Conservation (phyloP, 495 filamentous ascomycete genomes). For the Podospora pseudopauciseta region DNA sequence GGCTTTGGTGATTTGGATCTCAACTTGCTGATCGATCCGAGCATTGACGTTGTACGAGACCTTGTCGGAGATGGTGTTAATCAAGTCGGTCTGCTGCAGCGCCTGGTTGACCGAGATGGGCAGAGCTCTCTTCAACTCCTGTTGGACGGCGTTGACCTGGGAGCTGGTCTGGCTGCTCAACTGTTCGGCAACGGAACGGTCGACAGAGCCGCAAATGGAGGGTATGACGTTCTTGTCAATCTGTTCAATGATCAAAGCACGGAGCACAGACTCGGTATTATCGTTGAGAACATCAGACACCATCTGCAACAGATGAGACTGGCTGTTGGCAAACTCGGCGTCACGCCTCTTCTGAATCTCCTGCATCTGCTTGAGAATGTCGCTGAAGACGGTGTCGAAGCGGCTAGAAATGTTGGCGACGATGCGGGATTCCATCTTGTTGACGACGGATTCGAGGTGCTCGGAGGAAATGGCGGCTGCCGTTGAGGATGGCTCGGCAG, state of each 20-base stretch:
- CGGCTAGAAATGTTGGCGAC: constrained; percentile 41
- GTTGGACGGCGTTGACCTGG: constrained; percentile 53
- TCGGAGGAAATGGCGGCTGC: constrained; percentile 26
- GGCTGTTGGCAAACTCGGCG: constrained; percentile 34
- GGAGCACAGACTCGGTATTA: constrained; percentile 79
- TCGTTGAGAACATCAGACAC: constrained; percentile 84
- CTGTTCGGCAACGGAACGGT: constrained; percentile 46
- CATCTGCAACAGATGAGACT: constrained; percentile 64
- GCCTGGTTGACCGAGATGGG: constrained; percentile 46
- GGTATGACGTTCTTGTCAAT: constrained; percentile 65
- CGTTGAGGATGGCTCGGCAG: constrained; percentile 8
- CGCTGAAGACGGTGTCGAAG: constrained; percentile 42
- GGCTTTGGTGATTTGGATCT: constrained; percentile 59
- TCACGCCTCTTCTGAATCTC: constrained; percentile 32
- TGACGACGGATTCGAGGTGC: constrained; percentile 41
- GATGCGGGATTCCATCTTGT: constrained; percentile 46
- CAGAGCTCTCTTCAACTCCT: constrained; percentile 54
- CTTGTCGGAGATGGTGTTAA: constrained; percentile 67
- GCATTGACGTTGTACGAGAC: constrained; percentile 60
- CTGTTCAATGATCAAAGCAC: constrained; percentile 62
- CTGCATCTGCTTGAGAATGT: constrained; percentile 40
- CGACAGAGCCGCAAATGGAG: constrained; percentile 41
- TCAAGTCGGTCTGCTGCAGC: constrained; percentile 64
- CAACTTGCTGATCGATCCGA: constrained; percentile 68
- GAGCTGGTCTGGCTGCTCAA: constrained; percentile 43